Percentiles rank a stretch among this genome's conserved stretches.
phyloP scores from a whole-genome alignment of 2,329 filamentous ascomycete species.

The Westerdykella sp. region DNA sequence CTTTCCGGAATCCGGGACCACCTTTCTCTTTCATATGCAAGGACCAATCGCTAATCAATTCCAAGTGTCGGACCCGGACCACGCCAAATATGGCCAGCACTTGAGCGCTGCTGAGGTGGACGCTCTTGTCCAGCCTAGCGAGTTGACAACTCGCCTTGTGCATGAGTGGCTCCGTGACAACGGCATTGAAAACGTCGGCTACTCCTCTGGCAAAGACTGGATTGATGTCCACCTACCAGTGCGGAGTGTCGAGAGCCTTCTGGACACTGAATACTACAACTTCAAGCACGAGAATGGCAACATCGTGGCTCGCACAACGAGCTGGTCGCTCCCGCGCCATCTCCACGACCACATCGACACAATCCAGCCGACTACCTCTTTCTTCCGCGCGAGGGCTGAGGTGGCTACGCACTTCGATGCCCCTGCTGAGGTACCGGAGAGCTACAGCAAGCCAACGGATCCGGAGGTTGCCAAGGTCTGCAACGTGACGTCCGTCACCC shows the following conservation, averaged over 20 bases:
- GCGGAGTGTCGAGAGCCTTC: constrained; percentile 46
- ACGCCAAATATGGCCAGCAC: too few species aligned
- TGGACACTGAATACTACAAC: constrained; percentile 45
- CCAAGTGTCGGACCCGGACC: too few species aligned
- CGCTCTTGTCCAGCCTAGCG: too few species aligned
- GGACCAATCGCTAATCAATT: too few species aligned
- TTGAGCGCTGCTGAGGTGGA: too few species aligned
- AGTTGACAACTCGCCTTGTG: too few species aligned
- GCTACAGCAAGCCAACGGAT: constrained; percentile 26
- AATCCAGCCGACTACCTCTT: constrained; percentile 56
- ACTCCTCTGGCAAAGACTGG: too few species aligned
- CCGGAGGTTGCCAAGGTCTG: constrained; percentile 39
- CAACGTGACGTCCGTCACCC: constrained; percentile 48
- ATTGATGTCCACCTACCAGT: constrained; percentile 45
- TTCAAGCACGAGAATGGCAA: constrained; percentile 52
- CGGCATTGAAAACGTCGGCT: too few species aligned
- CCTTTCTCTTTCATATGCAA: too few species aligned
- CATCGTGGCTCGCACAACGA: constrained; percentile 46
- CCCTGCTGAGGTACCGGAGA: constrained; percentile 17
- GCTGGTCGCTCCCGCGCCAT: constrained; percentile 54
- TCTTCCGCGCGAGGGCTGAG: constrained; percentile 36
- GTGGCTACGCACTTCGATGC: constrained; percentile 22
- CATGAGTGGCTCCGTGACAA: too few species aligned
- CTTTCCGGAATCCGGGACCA: too few species aligned
- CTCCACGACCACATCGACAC: constrained; percentile 54